Evolutionary conservation across 2,329 filamentous ascomycete species (phyloP), one percentile per base, ranked within the genome.

Genomic region (Alternaria incomplexa): DNA sequence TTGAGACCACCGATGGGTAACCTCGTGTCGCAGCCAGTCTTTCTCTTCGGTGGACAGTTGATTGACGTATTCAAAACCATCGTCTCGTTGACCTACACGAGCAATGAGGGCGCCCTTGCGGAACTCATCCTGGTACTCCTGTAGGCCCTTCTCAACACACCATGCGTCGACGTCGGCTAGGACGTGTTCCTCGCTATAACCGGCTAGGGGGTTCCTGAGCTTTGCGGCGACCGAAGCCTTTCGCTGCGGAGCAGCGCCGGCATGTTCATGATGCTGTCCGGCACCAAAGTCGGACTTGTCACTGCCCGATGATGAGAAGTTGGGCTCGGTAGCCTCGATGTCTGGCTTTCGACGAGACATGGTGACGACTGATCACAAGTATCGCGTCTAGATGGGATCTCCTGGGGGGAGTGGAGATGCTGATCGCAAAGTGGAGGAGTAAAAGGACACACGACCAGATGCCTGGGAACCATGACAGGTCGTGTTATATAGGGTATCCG

Each of bases 1-100:
- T 70, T 93, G 90, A 6, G 85, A 86, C 91, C 91, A 93, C 64
- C 88, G 89, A 72, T 91, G 85, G 1, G 85, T 86, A 44, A 86
- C 84, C 73, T 93, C 91, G 17, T 85, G 83, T 11, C 85, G 81
- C 43, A 93, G 79, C 6, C 87, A 81, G 3, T 83, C 79, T 44
- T 83, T 83, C 73, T 93, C 91, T 11, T 86, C 83, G 1, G 84
- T 81, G 82, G 83, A 77, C 83, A 77, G 45, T 28, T 71, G 87
- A 10, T 79, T 78, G 3, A 89, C 78, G 5, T 81, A 76, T 51
- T 86, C 82, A 45, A 84, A 86, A 1, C 77, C 77, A 15, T 81
- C 78, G 0, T 86, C 86, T 17, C 83, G 78, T 57, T 86, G 85
- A 10, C 71, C 71, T 17, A 75, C 71, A 8, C 74, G 63, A 6